Conservation (phyloP, 2,329 filamentous ascomycete genomes). For the Pseudopyricularia cyperi region DNA sequence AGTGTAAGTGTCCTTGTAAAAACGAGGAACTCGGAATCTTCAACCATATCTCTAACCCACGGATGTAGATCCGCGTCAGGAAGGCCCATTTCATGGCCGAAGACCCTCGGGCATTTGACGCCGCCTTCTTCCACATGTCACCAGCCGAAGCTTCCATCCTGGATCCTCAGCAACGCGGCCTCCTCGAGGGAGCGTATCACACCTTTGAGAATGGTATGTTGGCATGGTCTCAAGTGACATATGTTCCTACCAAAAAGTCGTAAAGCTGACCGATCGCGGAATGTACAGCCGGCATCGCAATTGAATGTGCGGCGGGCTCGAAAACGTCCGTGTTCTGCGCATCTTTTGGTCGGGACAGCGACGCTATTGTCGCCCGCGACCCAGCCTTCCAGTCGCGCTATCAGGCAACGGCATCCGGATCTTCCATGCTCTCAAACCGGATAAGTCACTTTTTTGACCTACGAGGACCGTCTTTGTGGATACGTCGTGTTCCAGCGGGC, state of each 20-base stretch:
- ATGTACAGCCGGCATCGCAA: constrained; percentile 12
- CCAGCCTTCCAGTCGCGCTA: constrained; percentile 8
- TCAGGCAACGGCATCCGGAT: neutral
- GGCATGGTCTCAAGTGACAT: neutral
- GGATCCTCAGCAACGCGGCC: constrained; percentile 17
- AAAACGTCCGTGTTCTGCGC: constrained; percentile 20
- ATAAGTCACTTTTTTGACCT: constrained; percentile 28
- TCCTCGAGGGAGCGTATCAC: constrained; percentile 22
- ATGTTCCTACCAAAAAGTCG: neutral
- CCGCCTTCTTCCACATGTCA: constrained; percentile 20
- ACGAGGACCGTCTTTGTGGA: constrained; percentile 28
- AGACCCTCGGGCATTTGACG: constrained; percentile 20
- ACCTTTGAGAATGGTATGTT: constrained; percentile 14
- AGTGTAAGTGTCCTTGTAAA: neutral
- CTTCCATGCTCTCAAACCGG: constrained; percentile 23
- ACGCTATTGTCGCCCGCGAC: constrained; percentile 9
- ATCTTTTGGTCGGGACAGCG: constrained; percentile 13
- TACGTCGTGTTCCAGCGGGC: constrained; percentile 26
- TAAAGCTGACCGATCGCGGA: neutral
- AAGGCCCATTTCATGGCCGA: constrained; percentile 18
- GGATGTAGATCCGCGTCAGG: constrained; percentile 1
- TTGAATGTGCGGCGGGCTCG: constrained; percentile 13
- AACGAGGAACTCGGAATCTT: neutral
- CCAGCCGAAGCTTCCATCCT: constrained; percentile 17
- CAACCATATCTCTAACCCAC: neutral